Percentiles rank a stretch among this genome's conserved stretches.
Evolutionary conservation across 2,329 filamentous ascomycete genomes (phyloP).

Genomic region (Fusarium secorum): DNA sequence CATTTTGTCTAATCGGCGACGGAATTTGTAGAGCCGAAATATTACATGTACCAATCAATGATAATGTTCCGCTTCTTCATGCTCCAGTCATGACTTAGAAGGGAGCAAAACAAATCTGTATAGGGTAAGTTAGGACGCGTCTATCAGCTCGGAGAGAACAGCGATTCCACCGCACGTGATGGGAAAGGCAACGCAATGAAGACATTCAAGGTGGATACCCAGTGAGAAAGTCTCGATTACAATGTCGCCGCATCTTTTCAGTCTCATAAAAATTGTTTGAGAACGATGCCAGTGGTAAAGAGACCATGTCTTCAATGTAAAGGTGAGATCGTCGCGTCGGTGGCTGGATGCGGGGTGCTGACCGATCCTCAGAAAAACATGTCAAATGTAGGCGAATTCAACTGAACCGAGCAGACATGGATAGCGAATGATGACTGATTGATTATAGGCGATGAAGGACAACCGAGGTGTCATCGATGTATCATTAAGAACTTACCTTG

Average conservation of each 20-base stretch:
- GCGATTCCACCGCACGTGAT: conserved; percentile 32
- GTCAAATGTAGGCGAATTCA: conserved; percentile 43
- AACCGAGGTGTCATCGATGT: conserved; percentile 49
- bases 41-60: fast-evolving
- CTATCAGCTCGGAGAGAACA: conserved; percentile 31
- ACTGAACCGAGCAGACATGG: background rate
- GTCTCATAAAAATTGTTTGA: background rate
- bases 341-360: conserved; percentile 11
- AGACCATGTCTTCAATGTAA: conserved; percentile 49
- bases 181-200: conserved; percentile 2
- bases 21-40: fast-evolving
- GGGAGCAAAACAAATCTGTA: background rate
- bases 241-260: background rate
- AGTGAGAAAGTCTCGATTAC: conserved; percentile 7
- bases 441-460: conserved; percentile 48
- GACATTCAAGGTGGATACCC: conserved; percentile 14
- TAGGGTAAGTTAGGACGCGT: conserved; percentile 5
- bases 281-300: conserved; percentile 46
- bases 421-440: background rate
- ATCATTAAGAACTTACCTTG: conserved; percentile 46
- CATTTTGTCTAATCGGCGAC: fast-evolving
- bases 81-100: fast-evolving
- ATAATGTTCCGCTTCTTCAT: fast-evolving
- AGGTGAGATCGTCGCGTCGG: conserved; percentile 34
- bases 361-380: conserved; percentile 43